Percentiles rank a stretch among this genome's conserved stretches.
Evolutionary conservation across 345 rosid species (phyloP).

Genomic region (Acer yangbiense): DNA sequence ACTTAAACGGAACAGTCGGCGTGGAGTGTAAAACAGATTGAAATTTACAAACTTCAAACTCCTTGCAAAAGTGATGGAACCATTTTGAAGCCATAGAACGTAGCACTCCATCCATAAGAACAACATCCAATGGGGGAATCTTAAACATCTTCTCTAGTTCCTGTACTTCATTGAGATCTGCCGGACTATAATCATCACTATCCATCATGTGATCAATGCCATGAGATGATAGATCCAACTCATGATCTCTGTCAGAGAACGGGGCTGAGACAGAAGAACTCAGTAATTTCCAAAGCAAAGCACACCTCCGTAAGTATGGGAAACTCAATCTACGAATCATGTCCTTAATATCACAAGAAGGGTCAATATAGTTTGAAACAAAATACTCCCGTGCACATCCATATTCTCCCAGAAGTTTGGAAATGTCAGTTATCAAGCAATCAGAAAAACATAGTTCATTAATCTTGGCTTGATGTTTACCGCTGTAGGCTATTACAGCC

Average conservation of each 20-base stretch:
- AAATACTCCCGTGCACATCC: constrained; percentile 52
- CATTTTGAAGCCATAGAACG: constrained; percentile 57
- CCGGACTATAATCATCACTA: constrained; percentile 26
- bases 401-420: constrained; percentile 48
- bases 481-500: constrained; percentile 61
- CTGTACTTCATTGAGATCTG: constrained; percentile 62
- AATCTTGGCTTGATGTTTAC: constrained; percentile 35
- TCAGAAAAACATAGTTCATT: constrained; percentile 37
- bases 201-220: constrained; percentile 38
- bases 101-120: constrained; percentile 54
- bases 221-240: constrained; percentile 37
- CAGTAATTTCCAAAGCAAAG: constrained; percentile 80
- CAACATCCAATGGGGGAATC: constrained; percentile 62
- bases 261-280: constrained; percentile 56
- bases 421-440: constrained; percentile 57
- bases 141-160: constrained; percentile 74
- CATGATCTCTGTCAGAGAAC: constrained; percentile 42
- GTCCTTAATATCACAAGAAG: constrained; percentile 48
- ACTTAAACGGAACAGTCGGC: constrained; percentile 78
- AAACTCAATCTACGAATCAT: constrained; percentile 63
- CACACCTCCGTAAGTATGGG: constrained; percentile 94
- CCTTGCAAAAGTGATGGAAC: constrained; percentile 62
- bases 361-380: constrained; percentile 49
- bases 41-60: constrained; percentile 36
- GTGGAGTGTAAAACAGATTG: constrained; percentile 43